Evolutionary conservation across 495 filamentous ascomycete species (phyloP).

Genomic region (Cercophora newfieldiana): DNA sequence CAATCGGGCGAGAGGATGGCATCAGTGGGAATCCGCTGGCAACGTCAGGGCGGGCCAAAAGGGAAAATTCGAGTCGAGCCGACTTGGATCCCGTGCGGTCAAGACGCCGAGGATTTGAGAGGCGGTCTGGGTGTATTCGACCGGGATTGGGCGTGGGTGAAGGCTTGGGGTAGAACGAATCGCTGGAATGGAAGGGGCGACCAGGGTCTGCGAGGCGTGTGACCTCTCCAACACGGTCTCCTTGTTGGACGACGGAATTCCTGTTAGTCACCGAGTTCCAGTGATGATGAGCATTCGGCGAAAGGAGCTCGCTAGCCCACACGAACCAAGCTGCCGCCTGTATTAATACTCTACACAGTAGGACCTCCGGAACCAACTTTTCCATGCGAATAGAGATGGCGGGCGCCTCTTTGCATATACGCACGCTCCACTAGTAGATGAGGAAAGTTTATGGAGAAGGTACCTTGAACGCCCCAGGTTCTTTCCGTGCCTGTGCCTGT

Average conservation of each 20-base stretch:
- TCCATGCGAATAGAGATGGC: background rate
- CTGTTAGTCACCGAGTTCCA: slow-evolving; percentile 25
- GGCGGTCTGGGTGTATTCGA: slow-evolving; percentile 31
- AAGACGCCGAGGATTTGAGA: slow-evolving; percentile 27
- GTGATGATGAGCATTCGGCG: background rate
- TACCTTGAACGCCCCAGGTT: background rate
- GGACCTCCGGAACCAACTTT: background rate
- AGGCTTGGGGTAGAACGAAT: slow-evolving; percentile 22
- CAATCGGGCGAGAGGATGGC: background rate
- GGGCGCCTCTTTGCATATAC: background rate
- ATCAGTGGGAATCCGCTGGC: background rate
- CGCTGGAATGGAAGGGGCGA: slow-evolving; percentile 26
- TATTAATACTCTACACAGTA: background rate
- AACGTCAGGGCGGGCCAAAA: slow-evolving; percentile 13
- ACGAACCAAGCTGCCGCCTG: background rate
- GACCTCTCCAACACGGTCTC: slow-evolving; percentile 28
- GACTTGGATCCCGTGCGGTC: slow-evolving; percentile 24
- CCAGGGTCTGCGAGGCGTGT: slow-evolving; percentile 25
- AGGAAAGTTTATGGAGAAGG: background rate
- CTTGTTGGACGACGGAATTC: slow-evolving; percentile 26
- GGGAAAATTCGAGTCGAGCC: slow-evolving; percentile 9
- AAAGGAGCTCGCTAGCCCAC: background rate
- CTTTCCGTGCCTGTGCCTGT: background rate
- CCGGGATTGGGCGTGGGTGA: slow-evolving; percentile 15
- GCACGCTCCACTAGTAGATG: background rate